Evolutionary conservation across 2,329 filamentous ascomycete species (phyloP), one percentile per base, ranked within the genome.

Genomic region (Colletotrichum limetticola): DNA sequence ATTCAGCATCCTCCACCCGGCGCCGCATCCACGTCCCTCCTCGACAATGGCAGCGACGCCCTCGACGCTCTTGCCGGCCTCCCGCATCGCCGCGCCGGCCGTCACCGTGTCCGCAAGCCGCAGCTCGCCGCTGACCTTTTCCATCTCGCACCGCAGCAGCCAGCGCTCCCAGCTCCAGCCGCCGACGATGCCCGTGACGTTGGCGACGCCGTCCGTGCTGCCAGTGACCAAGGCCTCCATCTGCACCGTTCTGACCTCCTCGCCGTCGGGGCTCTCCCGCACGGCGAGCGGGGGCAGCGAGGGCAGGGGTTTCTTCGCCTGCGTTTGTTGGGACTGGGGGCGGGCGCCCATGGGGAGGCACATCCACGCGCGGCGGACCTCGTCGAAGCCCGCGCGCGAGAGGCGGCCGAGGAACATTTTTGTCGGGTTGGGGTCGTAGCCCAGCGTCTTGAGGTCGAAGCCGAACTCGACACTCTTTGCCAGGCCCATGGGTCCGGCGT

Each of bases 141-240:
- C 95, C 84, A 92, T 90, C 84, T 97, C 94, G 78, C 96, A 89
- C 79, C 95, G 94, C 76, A 98, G 85, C 82, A 98, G 89, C 97
- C 97, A 99, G 81, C 94, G 93, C 88, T 99, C 97, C 96, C 95
- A 99, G 81, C 92, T 92, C 92, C 95, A 97, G 30, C 93, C 92
- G 5, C 95, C 97, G 1, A 96, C 91, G 53, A 98, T 85, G 24
- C 95, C 95, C 14, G 94, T 93, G 76, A 98, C 86, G 77, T 90
- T 91, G 1, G 94, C 94, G 16, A 92, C 90, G 79, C 91, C 90
- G 62, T 91, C 90, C 0, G 93, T 95, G 77, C 89, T 93, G 76
- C 82, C 84, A n/a, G 83, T 82, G 0, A 91, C 86, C 79, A 90
- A 87, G 22, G 92, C 91, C 74, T 94, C 91, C 76, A 91, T 86